phyloP scores from a whole-genome alignment of 2,329 filamentous ascomycete genomes.

The Tolypocladium paradoxum region DNA sequence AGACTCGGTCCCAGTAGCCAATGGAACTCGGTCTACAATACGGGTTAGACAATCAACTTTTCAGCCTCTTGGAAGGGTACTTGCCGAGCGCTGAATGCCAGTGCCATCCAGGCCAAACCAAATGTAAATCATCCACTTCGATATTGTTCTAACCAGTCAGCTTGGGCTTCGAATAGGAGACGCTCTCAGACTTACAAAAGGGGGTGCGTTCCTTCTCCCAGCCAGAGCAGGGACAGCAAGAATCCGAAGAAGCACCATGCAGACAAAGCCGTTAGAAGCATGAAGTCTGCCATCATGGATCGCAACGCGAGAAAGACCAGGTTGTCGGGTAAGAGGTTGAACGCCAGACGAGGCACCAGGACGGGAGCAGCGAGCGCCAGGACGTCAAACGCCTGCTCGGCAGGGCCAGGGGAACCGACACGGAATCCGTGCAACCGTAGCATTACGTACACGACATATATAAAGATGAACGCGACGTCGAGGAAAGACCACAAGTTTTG shows the following conservation, averaged over 20 bases:
- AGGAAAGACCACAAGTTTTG: slow-evolving; percentile 86
- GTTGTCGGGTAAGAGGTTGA: slow-evolving; percentile 75
- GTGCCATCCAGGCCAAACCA: slow-evolving; percentile 80
- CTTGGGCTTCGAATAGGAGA: no score
- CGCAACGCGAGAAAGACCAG: slow-evolving; percentile 71
- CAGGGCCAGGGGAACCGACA: slow-evolving; percentile 33
- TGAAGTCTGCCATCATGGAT: slow-evolving; percentile 80
- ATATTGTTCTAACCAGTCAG: slow-evolving; percentile 45
- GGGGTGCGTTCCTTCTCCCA: slow-evolving; percentile 53
- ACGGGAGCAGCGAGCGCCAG: slow-evolving; percentile 72
- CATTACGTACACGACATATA: slow-evolving; percentile 59
- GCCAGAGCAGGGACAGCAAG: slow-evolving; percentile 67
- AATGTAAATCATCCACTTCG: slow-evolving; percentile 88
- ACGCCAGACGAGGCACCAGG: slow-evolving; percentile 67
- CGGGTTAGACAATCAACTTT: background rate
- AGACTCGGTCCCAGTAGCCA: slow-evolving; percentile 66
- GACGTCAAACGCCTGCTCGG: slow-evolving; percentile 63
- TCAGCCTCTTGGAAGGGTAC: slow-evolving; percentile 6
- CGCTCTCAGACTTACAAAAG: slow-evolving; percentile 34
- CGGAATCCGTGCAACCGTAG: slow-evolving; percentile 56
- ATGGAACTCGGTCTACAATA: slow-evolving; percentile 55
- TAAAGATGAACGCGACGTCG: slow-evolving; percentile 64
- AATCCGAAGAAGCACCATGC: slow-evolving; percentile 81
- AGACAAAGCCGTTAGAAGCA: slow-evolving; percentile 63
- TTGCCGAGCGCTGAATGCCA: slow-evolving; percentile 46